phyloP scores from a whole-genome alignment of 306 rosid species.

The Cicer cuneatum region DNA sequence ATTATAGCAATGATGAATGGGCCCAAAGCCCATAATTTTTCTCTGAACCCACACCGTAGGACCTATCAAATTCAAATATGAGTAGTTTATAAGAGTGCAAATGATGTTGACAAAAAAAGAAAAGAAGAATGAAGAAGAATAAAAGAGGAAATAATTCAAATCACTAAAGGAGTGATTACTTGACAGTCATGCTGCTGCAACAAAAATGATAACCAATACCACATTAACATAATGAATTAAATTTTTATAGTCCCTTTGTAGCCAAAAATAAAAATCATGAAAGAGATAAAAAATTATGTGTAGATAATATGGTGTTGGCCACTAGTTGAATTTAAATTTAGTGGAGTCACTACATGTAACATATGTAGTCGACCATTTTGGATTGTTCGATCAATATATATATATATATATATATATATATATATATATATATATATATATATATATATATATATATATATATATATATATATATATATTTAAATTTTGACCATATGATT shows the following conservation, averaged over 20 bases:
- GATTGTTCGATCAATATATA: too few species aligned
- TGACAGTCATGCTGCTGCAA: constrained; percentile 47
- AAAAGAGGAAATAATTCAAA: constrained; percentile 33
- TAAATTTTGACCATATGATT: too few species aligned
- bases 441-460: too few species aligned
- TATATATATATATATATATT: too few species aligned
- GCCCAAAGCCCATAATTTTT: constrained; percentile 45
- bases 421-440: too few species aligned
- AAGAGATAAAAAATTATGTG: background rate
- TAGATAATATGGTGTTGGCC: background rate
- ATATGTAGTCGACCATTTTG: too few species aligned
- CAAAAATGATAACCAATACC: constrained; percentile 43
- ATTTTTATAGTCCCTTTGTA: background rate
- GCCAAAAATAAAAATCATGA: background rate
- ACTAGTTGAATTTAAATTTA: too few species aligned
- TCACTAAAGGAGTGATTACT: constrained; percentile 48
- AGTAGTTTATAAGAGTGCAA: constrained; percentile 1
- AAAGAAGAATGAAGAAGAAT: constrained; percentile 5
- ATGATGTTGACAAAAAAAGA: background rate
- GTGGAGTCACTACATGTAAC: too few species aligned
- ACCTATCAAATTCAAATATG: constrained; percentile 32
- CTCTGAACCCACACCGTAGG: constrained; percentile 37
- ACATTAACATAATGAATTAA: constrained; percentile 36
- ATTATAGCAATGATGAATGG: constrained; percentile 52
- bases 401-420: too few species aligned